These are phyloP conservation scores for Pseudozyma tsukubaensis DNA, from an alignment of 1,284 basidiomycete genomes.

Conservation along the genomic window DNA sequence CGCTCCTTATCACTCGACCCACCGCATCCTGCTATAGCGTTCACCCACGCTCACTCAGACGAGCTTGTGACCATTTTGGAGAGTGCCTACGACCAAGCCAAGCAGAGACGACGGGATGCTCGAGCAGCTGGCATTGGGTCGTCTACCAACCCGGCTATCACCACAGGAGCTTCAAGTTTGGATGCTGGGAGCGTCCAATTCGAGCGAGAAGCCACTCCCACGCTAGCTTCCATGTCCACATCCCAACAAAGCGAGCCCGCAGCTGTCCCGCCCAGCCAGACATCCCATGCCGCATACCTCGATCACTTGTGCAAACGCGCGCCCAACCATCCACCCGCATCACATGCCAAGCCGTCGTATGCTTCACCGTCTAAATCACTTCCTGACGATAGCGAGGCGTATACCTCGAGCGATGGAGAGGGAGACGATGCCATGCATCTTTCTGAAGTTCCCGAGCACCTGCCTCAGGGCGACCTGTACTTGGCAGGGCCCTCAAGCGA, in stretches of 20 bases:
- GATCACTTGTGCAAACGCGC: constrained; percentile 38
- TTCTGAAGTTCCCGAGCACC: constrained; percentile 57
- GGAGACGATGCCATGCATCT: constrained; percentile 58
- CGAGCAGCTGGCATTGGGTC: neutral
- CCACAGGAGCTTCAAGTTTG: neutral
- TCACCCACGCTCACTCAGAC: constrained; percentile 45
- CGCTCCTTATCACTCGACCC: constrained; percentile 49
- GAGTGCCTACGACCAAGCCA: constrained; percentile 40
- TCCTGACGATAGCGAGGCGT: constrained; percentile 36
- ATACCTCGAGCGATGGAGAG: constrained; percentile 56
- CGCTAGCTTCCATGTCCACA: constrained; percentile 5
- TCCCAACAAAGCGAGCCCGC: neutral
- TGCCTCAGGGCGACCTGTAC: constrained; percentile 66
- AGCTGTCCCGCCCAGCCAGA: neutral
- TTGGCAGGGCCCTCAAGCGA: constrained; percentile 52
- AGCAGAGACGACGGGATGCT: constrained; percentile 25
- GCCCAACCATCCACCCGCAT: constrained; percentile 31
- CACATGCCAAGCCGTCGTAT: constrained; percentile 15
- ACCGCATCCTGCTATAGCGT: constrained; percentile 50
- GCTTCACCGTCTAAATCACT: constrained; percentile 13
- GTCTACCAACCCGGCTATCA: neutral
- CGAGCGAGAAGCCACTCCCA: constrained; percentile 26
- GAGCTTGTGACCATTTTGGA: constrained; percentile 40
- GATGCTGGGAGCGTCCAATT: neutral
- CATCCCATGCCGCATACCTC: constrained; percentile 47